Conservation (phyloP, 2,329 filamentous ascomycete species). For the Fusarium fracticaudum region DNA sequence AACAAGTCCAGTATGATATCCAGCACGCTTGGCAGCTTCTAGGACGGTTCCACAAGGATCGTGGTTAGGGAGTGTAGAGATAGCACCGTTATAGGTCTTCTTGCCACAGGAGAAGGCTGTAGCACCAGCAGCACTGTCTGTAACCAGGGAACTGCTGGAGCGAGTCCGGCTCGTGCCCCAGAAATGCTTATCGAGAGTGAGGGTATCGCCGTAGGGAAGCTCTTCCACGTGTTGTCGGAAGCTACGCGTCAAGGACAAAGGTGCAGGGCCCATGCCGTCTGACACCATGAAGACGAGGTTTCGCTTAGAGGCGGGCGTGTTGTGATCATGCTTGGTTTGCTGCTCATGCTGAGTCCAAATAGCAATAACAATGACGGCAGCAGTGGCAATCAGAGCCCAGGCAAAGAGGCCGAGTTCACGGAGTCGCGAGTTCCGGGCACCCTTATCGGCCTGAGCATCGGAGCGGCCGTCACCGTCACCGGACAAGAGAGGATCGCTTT, state of each 20-base stretch:
- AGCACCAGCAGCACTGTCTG: conserved; percentile 95
- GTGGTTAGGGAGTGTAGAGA: conserved; percentile 85
- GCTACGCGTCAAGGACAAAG: conserved; percentile 84
- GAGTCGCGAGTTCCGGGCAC: conserved; percentile 54
- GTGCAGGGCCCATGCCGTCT: conserved; percentile 97
- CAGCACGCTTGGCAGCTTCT: conserved; percentile 91
- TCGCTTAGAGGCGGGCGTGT: conserved; percentile 71
- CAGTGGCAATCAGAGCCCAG: conserved; percentile 86
- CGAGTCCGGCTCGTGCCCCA: conserved; percentile 91
- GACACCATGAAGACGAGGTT: conserved; percentile 99
- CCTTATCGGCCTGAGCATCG: conserved; percentile 38
- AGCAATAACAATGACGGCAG: conserved; percentile 79
- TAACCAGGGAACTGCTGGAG: conserved; percentile 85
- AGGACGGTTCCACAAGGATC: conserved; percentile 90
- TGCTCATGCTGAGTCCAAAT: conserved; percentile 80
- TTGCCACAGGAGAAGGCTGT: conserved; percentile 92
- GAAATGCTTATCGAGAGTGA: conserved; percentile 86
- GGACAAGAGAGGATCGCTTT: conserved; percentile 56
- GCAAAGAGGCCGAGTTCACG: conserved; percentile 80
- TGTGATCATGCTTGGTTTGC: conserved; percentile 51
- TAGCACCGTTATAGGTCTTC: conserved; percentile 98
- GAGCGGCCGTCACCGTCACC: conserved; percentile 45
- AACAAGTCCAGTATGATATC: conserved; percentile 92
- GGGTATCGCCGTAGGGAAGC: conserved; percentile 77
- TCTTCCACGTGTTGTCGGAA: conserved; percentile 82